A percentile compares a stretch with the other conserved stretches of the same genome.
Evolutionary conservation across 306 rosid genomes (phyloP).

Genomic region (Rosa rugosa): DNA sequence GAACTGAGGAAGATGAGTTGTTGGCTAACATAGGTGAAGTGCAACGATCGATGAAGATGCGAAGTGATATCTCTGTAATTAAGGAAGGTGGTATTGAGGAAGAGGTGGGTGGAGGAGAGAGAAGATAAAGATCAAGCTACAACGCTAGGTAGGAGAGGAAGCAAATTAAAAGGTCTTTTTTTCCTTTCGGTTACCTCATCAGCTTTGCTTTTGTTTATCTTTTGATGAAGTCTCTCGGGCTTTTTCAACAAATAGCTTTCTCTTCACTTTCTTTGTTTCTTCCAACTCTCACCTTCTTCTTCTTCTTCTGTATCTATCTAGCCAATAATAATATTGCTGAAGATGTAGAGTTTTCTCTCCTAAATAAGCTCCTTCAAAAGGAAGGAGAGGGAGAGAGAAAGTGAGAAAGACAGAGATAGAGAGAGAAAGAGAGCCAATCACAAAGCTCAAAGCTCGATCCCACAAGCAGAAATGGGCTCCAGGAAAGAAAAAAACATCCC

Average conservation of each 20-base stretch:
- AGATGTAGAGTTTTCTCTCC: slow-evolving; percentile 43
- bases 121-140: slow-evolving; percentile 23
- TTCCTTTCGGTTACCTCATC: slow-evolving; percentile 49
- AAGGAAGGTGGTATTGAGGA: slow-evolving; percentile 12
- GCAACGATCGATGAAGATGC: not conserved
- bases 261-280: slow-evolving; percentile 40
- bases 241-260: slow-evolving; percentile 43
- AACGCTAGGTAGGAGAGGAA: slow-evolving; percentile 7
- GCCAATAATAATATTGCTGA: slow-evolving; percentile 31
- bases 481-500: slow-evolving; percentile 50
- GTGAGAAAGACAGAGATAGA: slow-evolving; percentile 23
- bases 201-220: slow-evolving; percentile 62
- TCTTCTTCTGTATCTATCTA: slow-evolving; percentile 47
- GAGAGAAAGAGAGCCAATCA: slow-evolving; percentile 58
- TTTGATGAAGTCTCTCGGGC: slow-evolving; percentile 47
- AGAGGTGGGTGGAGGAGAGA: slow-evolving; percentile 17
- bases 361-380: slow-evolving; percentile 52
- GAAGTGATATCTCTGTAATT: not conserved
- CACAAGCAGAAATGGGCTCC: slow-evolving; percentile 90
- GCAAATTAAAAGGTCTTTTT: slow-evolving; percentile 1
- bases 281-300: slow-evolving; percentile 50
- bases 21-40: slow-evolving; percentile 57
- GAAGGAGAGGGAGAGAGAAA: slow-evolving; percentile 19
- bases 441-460: slow-evolving; percentile 78
- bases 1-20: slow-evolving; percentile 58